Evolutionary conservation across 2,329 filamentous ascomycete genomes (phyloP).

Genomic region (Lachnellula willkommii): DNA sequence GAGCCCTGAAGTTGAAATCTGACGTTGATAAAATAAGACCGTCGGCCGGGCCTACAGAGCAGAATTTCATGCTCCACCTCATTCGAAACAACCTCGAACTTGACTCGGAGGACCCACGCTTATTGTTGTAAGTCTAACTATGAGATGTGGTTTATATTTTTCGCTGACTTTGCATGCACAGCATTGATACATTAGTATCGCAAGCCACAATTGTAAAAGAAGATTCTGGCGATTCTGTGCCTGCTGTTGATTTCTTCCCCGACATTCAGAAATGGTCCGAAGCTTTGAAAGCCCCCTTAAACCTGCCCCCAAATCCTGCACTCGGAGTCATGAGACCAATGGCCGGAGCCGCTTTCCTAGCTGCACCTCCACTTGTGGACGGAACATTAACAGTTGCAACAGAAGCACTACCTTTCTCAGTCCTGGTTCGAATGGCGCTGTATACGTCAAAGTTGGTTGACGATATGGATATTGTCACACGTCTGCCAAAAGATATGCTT

Average conservation of each 20-base stretch:
- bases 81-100: conserved; percentile 50
- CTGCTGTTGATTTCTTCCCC: conserved; percentile 52
- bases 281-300: conserved; percentile 53
- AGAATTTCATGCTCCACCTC: conserved; percentile 44
- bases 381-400: conserved; percentile 33
- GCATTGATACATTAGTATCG: conserved; percentile 48
- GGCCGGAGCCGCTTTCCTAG: conserved; percentile 63
- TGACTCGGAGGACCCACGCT: conserved; percentile 39
- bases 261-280: conserved; percentile 58
- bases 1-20: conserved; percentile 34
- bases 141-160: not conserved
- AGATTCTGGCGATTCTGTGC: conserved; percentile 30
- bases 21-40: conserved; percentile 37
- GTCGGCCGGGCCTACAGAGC: conserved; percentile 1
- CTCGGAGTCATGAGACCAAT: conserved; percentile 70
- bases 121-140: conserved; percentile 42
- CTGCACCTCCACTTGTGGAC: conserved; percentile 34
- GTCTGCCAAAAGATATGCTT: conserved; percentile 39
- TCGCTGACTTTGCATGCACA: conserved; percentile 27
- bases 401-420: conserved; percentile 65
- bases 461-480: conserved; percentile 35
- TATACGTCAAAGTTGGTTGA: conserved; percentile 59
- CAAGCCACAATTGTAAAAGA: conserved; percentile 41
- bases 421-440: conserved; percentile 68
- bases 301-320: conserved; percentile 50